phyloP scores from a whole-genome alignment of 1,139 yeast species.

The Geotrichum klebahnii region DNA sequence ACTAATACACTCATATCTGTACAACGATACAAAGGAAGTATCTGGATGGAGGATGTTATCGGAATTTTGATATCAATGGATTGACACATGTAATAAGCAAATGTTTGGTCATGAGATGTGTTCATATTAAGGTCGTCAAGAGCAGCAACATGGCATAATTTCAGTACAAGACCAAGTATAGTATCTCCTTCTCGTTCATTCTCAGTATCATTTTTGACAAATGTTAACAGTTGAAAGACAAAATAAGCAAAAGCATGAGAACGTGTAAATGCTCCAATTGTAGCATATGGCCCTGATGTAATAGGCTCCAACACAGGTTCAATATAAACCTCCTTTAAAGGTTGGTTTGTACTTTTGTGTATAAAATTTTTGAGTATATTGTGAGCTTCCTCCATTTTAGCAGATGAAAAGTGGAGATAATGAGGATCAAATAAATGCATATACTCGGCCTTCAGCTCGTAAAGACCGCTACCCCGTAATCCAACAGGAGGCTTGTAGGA shows the following conservation, averaged over 20 bases:
- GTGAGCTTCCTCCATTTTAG: constrained; percentile 73
- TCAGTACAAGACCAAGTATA: constrained; percentile 56
- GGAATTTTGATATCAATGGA: too few species aligned
- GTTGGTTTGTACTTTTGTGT: constrained; percentile 32
- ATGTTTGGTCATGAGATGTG: not conserved
- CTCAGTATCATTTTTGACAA: constrained; percentile 18
- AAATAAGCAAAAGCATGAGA: constrained; percentile 38
- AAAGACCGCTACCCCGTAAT: constrained; percentile 62
- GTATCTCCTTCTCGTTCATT: constrained; percentile 38
- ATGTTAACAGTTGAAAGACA: constrained; percentile 27
- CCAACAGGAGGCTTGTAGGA: constrained; percentile 61
- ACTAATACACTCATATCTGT: not conserved
- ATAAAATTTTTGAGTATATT: constrained; percentile 48
- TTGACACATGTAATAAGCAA: constrained; percentile 17
- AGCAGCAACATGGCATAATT: constrained; percentile 60
- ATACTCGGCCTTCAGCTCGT: constrained; percentile 58
- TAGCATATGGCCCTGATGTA: constrained; percentile 34
- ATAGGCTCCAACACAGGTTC: constrained; percentile 38
- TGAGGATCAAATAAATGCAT: constrained; percentile 66
- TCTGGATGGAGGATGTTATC: too few species aligned
- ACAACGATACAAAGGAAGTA: not conserved
- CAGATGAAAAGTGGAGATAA: constrained; percentile 70
- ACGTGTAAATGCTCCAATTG: constrained; percentile 37
- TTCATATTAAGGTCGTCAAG: constrained; percentile 34
- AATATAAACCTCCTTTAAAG: constrained; percentile 33